Conservation (phyloP, 345 rosid species). For the Boechera retrofracta region DNA sequence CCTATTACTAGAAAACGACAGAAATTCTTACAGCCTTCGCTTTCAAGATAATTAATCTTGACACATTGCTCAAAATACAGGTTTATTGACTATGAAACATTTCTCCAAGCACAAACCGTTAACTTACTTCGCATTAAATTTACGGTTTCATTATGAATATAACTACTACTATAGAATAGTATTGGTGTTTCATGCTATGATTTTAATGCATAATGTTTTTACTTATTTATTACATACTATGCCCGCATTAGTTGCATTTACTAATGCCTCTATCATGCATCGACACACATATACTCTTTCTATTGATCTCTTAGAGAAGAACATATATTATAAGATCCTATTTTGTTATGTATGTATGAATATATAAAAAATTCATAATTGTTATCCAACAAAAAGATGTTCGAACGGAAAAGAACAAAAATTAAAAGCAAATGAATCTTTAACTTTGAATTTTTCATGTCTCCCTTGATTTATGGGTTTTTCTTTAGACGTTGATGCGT, state of each 20-base stretch:
- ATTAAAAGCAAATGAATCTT: conserved; percentile 40
- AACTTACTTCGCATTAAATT: conserved; percentile 8
- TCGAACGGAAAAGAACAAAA: conserved; percentile 5
- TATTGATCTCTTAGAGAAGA: not conserved
- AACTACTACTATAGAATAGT: not conserved
- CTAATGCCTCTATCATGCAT: not conserved
- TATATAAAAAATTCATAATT: not conserved
- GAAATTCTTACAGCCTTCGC: conserved; percentile 25
- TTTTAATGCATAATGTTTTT: conserved; percentile 12
- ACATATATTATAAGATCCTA: not conserved
- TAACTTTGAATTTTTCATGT: conserved; percentile 6
- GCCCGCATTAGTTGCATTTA: conserved; percentile 8
- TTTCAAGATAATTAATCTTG: conserved; percentile 32
- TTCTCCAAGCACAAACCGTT: not conserved
- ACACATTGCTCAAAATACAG: conserved; percentile 29
- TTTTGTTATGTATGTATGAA: not conserved
- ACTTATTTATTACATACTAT: not conserved
- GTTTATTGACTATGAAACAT: conserved; percentile 20
- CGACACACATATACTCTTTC: not conserved
- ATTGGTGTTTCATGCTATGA: not conserved
- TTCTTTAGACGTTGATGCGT: conserved; percentile 8
- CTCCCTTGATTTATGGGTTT: conserved; percentile 37
- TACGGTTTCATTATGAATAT: not conserved
- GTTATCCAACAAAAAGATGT: not conserved
- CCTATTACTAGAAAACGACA: conserved; percentile 30